Evolutionary conservation across 139 green algal species (phyloP).

Genomic region (Coelastrella sp.): DNA sequence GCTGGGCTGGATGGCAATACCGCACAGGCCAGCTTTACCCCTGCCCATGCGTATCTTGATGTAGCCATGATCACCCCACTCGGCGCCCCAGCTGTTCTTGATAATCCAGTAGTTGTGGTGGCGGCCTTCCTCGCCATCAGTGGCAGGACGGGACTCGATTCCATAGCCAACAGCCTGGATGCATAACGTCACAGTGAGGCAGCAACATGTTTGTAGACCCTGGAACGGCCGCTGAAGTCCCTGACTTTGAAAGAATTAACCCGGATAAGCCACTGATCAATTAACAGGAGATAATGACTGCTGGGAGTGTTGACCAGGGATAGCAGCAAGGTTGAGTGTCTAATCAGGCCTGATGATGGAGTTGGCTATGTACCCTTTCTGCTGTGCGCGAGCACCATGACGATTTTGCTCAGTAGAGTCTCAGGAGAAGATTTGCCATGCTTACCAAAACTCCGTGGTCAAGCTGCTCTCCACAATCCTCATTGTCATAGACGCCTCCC

Average conservation of each 20-base stretch:
- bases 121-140: neutral
- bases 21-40: slow-evolving; percentile 84
- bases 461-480: slow-evolving; percentile 76
- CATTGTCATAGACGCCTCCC: slow-evolving; percentile 63
- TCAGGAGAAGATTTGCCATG: neutral
- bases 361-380: too few relatives aligned
- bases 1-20: slow-evolving; percentile 89
- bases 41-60: slow-evolving; percentile 48
- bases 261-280: too few relatives aligned
- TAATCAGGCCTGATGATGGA: neutral
- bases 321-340: neutral
- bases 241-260: too few relatives aligned
- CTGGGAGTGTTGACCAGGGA: neutral
- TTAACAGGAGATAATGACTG: neutral
- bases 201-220: neutral
- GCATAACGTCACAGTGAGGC: neutral
- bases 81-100: slow-evolving; percentile 94
- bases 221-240: too few relatives aligned
- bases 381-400: too few relatives aligned
- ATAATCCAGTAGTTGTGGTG: slow-evolving; percentile 67
- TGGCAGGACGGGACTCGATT: slow-evolving; percentile 16
- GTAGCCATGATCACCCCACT: slow-evolving; percentile 75
- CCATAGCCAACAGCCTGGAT: slow-evolving; percentile 64
- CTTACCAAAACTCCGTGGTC: slow-evolving; percentile 95
- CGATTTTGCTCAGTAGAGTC: too few relatives aligned